phyloP scores from a whole-genome alignment of 2,329 filamentous ascomycete species.

The Fusarium gaditjirri region DNA sequence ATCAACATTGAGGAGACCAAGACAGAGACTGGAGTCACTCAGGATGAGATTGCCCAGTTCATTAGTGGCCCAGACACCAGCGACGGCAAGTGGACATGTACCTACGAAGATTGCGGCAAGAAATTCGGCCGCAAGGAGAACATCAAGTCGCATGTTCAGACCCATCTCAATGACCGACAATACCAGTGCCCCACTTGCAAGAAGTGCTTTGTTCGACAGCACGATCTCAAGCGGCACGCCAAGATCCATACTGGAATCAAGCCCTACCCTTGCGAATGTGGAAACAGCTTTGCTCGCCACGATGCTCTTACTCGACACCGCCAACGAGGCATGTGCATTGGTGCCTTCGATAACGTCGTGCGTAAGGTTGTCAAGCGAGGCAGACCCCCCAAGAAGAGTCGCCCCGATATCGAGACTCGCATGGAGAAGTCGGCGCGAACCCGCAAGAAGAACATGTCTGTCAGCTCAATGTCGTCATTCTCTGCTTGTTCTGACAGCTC shows the following conservation, averaged over 20 bases:
- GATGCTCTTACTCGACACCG: conserved; percentile 94
- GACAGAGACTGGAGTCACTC: conserved; percentile 84
- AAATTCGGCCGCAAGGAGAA: conserved; percentile 98
- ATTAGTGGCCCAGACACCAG: conserved; percentile 76
- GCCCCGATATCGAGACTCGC: conserved; percentile 67
- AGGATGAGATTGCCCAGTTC: conserved; percentile 82
- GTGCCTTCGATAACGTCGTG: conserved; percentile 84
- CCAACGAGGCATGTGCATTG: conserved; percentile 95
- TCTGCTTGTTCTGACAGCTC: conserved; percentile 69
- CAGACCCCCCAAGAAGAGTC: conserved; percentile 67
- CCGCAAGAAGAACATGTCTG: conserved; percentile 64
- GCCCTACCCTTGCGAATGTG: conserved; percentile 93
- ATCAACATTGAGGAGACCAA: conserved; percentile 74
- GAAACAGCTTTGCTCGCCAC: conserved; percentile 93
- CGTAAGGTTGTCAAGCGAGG: conserved; percentile 71
- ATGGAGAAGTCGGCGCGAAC: conserved; percentile 66
- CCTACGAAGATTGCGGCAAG: conserved; percentile 84
- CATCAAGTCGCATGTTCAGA: conserved; percentile 98
- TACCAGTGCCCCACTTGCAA: conserved; percentile 93
- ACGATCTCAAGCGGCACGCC: conserved; percentile 95
- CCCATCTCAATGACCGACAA: conserved; percentile 94
- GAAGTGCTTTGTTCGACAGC: conserved; percentile 96
- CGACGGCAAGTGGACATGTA: conserved; percentile 84
- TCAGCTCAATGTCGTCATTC: conserved; percentile 63
- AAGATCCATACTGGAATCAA: conserved; percentile 98